phyloP scores from a whole-genome alignment of 441 rosid species.

The Gossypium schwendimanii region DNA sequence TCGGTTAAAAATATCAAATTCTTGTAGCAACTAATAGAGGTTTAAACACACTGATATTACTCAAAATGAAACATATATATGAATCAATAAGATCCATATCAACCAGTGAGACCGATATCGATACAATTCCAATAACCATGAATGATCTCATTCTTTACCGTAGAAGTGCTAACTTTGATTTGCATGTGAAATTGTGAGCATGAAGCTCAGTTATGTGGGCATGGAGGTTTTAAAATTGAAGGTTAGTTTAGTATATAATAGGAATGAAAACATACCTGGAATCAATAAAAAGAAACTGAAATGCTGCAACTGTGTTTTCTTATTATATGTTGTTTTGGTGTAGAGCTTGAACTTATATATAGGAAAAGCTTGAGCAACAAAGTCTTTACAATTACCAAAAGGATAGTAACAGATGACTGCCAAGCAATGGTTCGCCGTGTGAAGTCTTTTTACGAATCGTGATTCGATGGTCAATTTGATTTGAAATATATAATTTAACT shows the following conservation, averaged over 20 bases:
- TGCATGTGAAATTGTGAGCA: no score
- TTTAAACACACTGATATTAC: no score
- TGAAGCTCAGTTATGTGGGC: not conserved
- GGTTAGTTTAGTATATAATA: not conserved
- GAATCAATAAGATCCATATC: no score
- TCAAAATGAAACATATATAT: no score
- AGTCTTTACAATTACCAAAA: not conserved
- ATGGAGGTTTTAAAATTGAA: not conserved
- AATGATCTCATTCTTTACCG: no score
- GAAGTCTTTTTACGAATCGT: not conserved
- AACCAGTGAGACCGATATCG: no score
- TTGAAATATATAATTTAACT: no score
- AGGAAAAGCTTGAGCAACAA: conserved; percentile 18
- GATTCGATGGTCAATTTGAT: no score
- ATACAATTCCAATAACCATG: no score
- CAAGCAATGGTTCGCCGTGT: not conserved
- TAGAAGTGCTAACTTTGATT: no score
- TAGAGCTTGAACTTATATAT: conserved; percentile 17
- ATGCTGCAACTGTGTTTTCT: not conserved
- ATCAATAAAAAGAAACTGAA: not conserved
- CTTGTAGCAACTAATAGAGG: no score
- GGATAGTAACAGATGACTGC: conserved; percentile 2
- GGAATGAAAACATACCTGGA: not conserved
- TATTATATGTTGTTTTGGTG: not conserved
- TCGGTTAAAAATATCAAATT: no score